Evolutionary conservation across 331 rosid species (phyloP).

Genomic region (Quercus lobata): DNA sequence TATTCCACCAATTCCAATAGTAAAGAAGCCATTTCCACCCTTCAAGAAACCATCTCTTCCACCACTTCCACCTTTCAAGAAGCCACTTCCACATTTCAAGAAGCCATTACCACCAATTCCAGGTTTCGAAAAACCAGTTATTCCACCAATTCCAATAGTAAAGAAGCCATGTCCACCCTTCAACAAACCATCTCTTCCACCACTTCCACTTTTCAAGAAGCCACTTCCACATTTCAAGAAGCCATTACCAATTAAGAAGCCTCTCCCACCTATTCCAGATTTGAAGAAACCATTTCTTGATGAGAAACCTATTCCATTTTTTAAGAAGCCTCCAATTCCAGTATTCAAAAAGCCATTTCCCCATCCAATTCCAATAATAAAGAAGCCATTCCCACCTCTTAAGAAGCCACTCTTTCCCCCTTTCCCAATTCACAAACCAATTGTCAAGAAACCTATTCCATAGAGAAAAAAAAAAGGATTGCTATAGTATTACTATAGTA

Average conservation of each 20-base stretch:
- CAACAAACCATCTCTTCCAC: neutral
- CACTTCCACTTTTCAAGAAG: neutral
- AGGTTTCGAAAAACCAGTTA: no score
- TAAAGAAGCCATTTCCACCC: neutral
- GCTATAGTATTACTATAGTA: no score
- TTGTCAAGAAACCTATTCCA: neutral
- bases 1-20: no score
- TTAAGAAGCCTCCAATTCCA: neutral
- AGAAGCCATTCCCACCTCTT: neutral
- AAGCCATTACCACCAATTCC: neutral
- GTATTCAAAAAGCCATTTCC: slow-evolving; percentile 12
- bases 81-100: neutral
- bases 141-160: no score
- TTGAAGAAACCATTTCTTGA: neutral
- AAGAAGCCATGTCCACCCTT: neutral
- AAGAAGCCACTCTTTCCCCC: neutral
- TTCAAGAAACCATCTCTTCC: neutral
- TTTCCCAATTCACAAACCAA: neutral
- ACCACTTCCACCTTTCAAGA: neutral
- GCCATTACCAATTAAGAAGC: neutral
- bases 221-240: neutral
- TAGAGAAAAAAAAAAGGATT: neutral
- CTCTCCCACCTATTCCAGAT: no score
- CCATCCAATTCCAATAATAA: slow-evolving; percentile 1
- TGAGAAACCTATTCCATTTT: no score